phyloP scores from a whole-genome alignment of 441 rosid genomes.

The Kokia cookei region DNA sequence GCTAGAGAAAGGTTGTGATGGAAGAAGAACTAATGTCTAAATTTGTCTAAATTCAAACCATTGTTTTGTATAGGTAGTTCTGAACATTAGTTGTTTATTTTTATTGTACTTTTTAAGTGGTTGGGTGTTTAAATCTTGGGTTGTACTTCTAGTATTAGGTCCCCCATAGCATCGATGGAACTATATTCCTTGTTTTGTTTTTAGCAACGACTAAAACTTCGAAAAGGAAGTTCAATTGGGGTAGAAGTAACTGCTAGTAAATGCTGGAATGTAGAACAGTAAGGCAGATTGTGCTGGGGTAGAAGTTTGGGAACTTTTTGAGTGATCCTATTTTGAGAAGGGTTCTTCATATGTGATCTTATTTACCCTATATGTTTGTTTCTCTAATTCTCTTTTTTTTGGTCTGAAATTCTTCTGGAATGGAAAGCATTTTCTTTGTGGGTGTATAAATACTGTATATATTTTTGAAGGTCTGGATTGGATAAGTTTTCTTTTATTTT shows the following conservation, averaged over 20 bases:
- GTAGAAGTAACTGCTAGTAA: not conserved
- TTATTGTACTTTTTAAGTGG: not conserved
- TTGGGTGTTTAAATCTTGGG: not conserved
- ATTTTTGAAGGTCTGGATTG: not conserved
- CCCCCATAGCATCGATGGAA: not conserved
- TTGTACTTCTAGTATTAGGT: not conserved
- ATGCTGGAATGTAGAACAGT: not conserved
- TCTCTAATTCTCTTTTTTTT: not conserved
- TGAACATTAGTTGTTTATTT: not conserved
- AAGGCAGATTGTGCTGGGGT: not conserved
- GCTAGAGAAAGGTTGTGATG: not conserved
- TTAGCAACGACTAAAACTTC: not conserved
- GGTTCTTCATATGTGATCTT: not conserved
- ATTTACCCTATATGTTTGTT: not conserved
- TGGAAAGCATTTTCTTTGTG: not conserved
- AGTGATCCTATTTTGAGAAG: not conserved
- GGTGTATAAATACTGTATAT: not conserved
- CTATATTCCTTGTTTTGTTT: not conserved
- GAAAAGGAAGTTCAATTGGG: not conserved
- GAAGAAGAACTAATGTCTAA: not conserved
- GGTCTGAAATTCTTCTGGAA: not conserved
- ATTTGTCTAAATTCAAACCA: not conserved
- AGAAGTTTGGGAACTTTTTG: not conserved
- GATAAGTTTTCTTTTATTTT: not conserved
- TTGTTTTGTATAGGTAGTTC: not conserved